These are phyloP conservation scores for Saturnispora sekii DNA, from an alignment of 805 yeast genomes.

Conservation along the genomic window DNA sequence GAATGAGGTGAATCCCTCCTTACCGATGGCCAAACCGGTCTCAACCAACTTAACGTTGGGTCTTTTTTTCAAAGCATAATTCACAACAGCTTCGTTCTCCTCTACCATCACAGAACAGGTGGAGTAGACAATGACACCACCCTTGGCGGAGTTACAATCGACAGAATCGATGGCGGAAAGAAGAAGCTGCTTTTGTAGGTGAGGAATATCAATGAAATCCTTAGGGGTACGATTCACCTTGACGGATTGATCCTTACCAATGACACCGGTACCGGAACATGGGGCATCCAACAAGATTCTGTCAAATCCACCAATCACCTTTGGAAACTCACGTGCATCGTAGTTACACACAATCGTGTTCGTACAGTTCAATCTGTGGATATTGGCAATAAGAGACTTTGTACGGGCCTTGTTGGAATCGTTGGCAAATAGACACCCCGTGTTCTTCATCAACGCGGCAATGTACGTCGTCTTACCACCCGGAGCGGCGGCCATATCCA, in stretches of 20 bases:
- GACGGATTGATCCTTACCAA: conserved; percentile 92
- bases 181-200: conserved; percentile 86
- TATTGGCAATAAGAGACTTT: conserved; percentile 91
- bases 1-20: conserved; percentile 87
- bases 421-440: conserved; percentile 95
- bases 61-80: conserved; percentile 90
- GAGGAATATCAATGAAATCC: conserved; percentile 95
- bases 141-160: conserved; percentile 83
- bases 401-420: conserved; percentile 96
- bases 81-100: conserved; percentile 98
- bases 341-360: conserved; percentile 95
- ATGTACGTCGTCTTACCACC: conserved; percentile 97
- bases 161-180: conserved; percentile 96
- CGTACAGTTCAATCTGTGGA: conserved; percentile 93
- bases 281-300: conserved; percentile 95
- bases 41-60: conserved; percentile 94
- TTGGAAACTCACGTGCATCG: conserved; percentile 97
- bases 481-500: conserved; percentile 99
- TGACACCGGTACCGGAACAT: conserved; percentile 99
- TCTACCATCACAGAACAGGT: conserved; percentile 98
- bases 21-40: conserved; percentile 86
- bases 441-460: conserved; percentile 94
- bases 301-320: conserved; percentile 97
- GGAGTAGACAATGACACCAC: conserved; percentile 92
- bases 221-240: conserved; percentile 90